A percentile compares a stretch with the other conserved stretches of the same genome.
Conservation (phyloP, 257 asterid genomes). For the Scutellaria barbata region DNA sequence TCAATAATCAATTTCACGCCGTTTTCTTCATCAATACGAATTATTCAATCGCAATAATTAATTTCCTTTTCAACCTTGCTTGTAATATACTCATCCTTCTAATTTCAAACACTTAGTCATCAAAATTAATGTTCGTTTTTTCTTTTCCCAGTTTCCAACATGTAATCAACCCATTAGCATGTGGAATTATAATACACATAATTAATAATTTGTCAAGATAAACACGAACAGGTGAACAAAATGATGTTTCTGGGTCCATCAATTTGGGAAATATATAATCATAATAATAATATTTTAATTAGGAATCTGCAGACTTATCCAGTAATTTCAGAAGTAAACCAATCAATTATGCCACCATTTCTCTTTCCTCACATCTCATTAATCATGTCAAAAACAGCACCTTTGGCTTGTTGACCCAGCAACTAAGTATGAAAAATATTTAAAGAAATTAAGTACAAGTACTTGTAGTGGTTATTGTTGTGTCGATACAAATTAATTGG, state of each 20-base stretch:
- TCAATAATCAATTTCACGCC: slow-evolving; percentile 31
- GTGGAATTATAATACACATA: slow-evolving; percentile 15
- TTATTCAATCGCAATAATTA: neutral
- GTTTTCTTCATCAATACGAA: slow-evolving; percentile 30
- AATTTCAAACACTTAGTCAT: slow-evolving; percentile 27
- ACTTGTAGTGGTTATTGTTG: neutral
- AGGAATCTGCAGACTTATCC: slow-evolving; percentile 7
- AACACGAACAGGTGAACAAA: slow-evolving; percentile 40
- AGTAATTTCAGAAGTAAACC: slow-evolving; percentile 21
- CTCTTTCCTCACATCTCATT: slow-evolving; percentile 2
- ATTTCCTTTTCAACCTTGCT: slow-evolving; percentile 38
- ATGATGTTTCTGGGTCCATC: slow-evolving; percentile 31
- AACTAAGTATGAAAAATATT: slow-evolving; percentile 23
- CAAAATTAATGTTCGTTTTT: neutral
- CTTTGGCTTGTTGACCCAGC: slow-evolving; percentile 44
- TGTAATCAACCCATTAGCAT: slow-evolving; percentile 30
- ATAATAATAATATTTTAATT: slow-evolving; percentile 9
- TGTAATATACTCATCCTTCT: slow-evolving; percentile 41
- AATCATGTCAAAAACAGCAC: slow-evolving; percentile 36
- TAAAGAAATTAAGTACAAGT: neutral
- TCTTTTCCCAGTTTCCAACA: neutral
- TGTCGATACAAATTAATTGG: slow-evolving; percentile 7
- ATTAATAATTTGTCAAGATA: slow-evolving; percentile 27
- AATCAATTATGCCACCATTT: slow-evolving; percentile 1
- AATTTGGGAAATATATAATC: slow-evolving; percentile 7